Base-by-base conservation (phyloP, 1,139 yeast genomes). In the Yamadazyma aaseri region DNA sequence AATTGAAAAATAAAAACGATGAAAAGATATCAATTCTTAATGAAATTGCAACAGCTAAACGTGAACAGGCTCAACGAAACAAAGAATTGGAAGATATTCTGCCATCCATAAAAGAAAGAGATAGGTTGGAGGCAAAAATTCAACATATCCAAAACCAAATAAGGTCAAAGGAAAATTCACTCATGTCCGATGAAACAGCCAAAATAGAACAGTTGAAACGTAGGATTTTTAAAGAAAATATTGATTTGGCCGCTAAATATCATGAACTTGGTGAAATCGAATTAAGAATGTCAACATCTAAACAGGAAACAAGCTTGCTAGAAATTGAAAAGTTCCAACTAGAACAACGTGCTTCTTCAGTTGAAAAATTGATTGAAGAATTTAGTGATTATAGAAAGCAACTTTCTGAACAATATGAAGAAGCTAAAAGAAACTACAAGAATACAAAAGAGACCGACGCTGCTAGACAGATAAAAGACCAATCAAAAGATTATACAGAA, bases 371-470 rank as follows among this genome's bases (percentile, higher is more conserved):
- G 28, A 49, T 63, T 13, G 43, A 44, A n/a, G 65, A 65, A 12
- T 51, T 75, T 11, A 65, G 62, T 10, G 51, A 35, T 42, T 65
- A 55, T 35, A 55, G 56, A 33, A 49, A 40, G 32, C 54, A 44
- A 23, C 61, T 53, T 38, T 58, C 50, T 34, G 50, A 51, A 5
- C 63, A 58, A 5, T 72, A 68, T 41, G 57, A 58, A 5, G 53
- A 52, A 11, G 75, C 78, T 6, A 66, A 72, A 36, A 46, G 52
- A 15, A 59, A 58, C 28, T 69, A 73, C 34, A 68, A 68, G 29
- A 62, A 60, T 35, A 57, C 66, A 36, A 73, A 65, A 40, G 63
- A 69, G 30, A 65, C 74, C 32, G 72, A 65, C 14, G 73, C 73
- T 10, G 71, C 69, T 11, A 55, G 56, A 29, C 58, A 56, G 30